Conservation (phyloP, 2,329 filamentous ascomycete genomes). For the Fusarium protoensiforme region DNA sequence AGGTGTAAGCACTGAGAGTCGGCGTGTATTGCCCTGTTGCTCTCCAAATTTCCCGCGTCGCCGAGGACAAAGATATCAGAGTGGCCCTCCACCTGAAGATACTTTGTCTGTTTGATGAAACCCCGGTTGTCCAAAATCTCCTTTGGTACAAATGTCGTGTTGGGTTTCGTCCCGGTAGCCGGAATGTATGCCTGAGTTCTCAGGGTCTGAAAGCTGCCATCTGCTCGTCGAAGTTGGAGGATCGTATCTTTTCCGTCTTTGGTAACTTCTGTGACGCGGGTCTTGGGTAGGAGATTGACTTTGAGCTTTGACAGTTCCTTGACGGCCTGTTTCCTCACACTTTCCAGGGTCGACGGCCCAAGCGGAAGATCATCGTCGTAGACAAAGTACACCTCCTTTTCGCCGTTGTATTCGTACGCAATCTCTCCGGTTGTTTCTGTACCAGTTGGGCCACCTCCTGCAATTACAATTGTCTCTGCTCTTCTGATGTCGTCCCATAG, state of each 20-base stretch:
- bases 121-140: background rate
- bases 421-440: background rate
- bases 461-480: background rate
- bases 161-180: background rate
- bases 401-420: background rate
- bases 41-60: background rate
- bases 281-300: background rate
- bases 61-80: background rate
- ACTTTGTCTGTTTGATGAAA: background rate
- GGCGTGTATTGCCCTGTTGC: background rate
- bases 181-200: background rate
- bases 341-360: background rate
- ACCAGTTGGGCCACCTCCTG: background rate
- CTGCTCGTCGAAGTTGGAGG: background rate
- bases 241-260: background rate
- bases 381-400: background rate
- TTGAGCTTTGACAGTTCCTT: background rate
- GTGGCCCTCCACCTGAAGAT: background rate
- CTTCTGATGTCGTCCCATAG: background rate
- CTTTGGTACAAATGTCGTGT: background rate
- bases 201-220: background rate
- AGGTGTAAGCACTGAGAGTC: background rate
- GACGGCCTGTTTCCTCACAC: background rate
- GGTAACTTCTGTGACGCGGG: background rate
- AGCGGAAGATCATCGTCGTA: background rate